Percentiles rank a stretch among this genome's conserved stretches.
Evolutionary conservation across 371 early-diverging fungal genomes (phyloP).

Genomic region (Actinomucor elegans): DNA sequence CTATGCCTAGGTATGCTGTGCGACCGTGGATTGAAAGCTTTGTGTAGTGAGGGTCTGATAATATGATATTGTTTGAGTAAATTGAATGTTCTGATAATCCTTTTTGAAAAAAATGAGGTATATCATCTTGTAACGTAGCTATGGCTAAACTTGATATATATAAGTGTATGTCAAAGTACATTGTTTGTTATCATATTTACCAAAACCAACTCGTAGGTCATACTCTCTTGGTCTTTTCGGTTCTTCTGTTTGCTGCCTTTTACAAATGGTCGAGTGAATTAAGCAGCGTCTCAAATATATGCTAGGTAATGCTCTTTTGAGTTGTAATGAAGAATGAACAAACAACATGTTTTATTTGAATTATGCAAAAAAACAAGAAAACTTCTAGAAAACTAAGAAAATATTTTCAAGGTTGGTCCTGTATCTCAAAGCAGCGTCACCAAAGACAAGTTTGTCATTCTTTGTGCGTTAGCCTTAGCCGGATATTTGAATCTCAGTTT

Average conservation of each 20-base stretch:
- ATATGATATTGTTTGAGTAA: conserved; percentile 42
- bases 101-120: conserved; percentile 45
- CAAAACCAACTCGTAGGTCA: conserved; percentile 39
- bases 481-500: too few species aligned
- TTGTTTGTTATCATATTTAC: conserved; percentile 6
- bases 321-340: background rate
- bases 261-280: background rate
- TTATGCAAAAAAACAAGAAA: conserved; percentile 2
- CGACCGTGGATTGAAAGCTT: conserved; percentile 47
- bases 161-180: background rate
- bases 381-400: too few species aligned
- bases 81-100: conserved; percentile 45
- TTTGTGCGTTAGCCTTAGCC: too few species aligned
- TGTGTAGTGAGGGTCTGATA: conserved; percentile 60
- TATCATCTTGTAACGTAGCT: conserved; percentile 43
- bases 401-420: too few species aligned
- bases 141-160: conserved; percentile 38
- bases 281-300: background rate
- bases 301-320: background rate
- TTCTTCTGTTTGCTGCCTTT: background rate
- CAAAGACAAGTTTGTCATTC: too few species aligned
- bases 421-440: too few species aligned
- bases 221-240: conserved; percentile 33
- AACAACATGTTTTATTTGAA: background rate
- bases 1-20: conserved; percentile 48